These are phyloP conservation scores for Manihot esculenta DNA, from an alignment of 441 rosid species.

Conservation along the genomic window DNA sequence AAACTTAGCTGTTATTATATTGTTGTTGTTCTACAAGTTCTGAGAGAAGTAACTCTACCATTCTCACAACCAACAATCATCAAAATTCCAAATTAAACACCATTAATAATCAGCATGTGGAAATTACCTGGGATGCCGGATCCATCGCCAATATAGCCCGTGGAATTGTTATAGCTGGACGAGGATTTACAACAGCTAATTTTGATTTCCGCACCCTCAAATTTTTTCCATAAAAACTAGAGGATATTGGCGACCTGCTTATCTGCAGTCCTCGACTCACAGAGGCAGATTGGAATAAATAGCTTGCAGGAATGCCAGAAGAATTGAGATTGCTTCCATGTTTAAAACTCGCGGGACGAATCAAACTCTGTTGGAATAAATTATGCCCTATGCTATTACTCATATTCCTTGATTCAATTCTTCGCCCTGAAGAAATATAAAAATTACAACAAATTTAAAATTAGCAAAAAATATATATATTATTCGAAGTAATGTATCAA, in stretches of 20 bases:
- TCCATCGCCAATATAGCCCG: conserved; percentile 72
- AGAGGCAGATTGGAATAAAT: conserved; percentile 43
- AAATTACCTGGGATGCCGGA: conserved; percentile 66
- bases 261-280: conserved; percentile 34
- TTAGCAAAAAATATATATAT: neutral
- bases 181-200: conserved; percentile 33
- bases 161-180: conserved; percentile 37
- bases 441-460: neutral
- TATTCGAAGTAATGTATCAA: neutral
- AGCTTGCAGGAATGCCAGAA: conserved; percentile 47
- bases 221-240: conserved; percentile 47
- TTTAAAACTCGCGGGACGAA: conserved; percentile 50
- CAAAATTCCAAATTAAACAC: conserved; percentile 19
- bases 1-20: too few species aligned
- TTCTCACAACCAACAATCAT: neutral
- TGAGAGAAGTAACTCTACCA: neutral
- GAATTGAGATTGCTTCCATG: conserved; percentile 57
- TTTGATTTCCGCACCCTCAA: conserved; percentile 40
- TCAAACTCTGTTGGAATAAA: conserved; percentile 54
- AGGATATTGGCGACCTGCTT: conserved; percentile 36
- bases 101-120: neutral
- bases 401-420: conserved; percentile 56
- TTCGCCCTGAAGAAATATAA: conserved; percentile 41
- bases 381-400: conserved; percentile 57
- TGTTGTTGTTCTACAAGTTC: neutral